These are phyloP conservation scores for Pichia sorboxylosa DNA, from an alignment of 1,139 yeast species.

Conservation along the genomic window DNA sequence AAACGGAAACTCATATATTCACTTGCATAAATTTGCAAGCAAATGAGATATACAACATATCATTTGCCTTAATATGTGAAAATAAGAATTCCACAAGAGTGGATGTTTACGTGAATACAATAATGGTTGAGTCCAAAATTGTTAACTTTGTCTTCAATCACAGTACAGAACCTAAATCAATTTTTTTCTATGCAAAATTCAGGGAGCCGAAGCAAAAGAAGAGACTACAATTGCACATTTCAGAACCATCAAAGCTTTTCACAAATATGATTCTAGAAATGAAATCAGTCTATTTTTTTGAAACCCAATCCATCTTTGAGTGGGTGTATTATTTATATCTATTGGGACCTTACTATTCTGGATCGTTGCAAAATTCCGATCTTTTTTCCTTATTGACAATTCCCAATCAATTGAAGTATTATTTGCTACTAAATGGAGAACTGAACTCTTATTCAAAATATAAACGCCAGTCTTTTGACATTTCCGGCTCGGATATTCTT, in stretches of 20 bases:
- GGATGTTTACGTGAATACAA: slow-evolving; percentile 26
- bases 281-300: slow-evolving; percentile 1
- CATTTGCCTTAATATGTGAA: slow-evolving; percentile 17
- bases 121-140: slow-evolving; percentile 22
- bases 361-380: slow-evolving; percentile 27
- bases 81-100: slow-evolving; percentile 17
- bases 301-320: not conserved
- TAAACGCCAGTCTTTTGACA: not conserved
- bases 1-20: slow-evolving; percentile 13
- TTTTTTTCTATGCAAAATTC: not conserved
- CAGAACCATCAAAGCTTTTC: slow-evolving; percentile 8
- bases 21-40: slow-evolving; percentile 20
- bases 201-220: not conserved
- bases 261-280: slow-evolving; percentile 13
- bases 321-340: slow-evolving; percentile 26
- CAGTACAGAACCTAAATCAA: not conserved
- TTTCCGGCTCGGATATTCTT: not conserved
- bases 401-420: slow-evolving; percentile 17
- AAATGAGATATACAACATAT: slow-evolving; percentile 18
- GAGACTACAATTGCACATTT: not conserved
- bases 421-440: not conserved
- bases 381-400: slow-evolving; percentile 26
- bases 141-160: slow-evolving; percentile 14
- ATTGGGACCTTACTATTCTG: slow-evolving; percentile 30
- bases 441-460: not conserved